Evolutionary conservation across 768 basidiomycete species (phyloP).

Genomic region (Naematelia aurantialba): DNA sequence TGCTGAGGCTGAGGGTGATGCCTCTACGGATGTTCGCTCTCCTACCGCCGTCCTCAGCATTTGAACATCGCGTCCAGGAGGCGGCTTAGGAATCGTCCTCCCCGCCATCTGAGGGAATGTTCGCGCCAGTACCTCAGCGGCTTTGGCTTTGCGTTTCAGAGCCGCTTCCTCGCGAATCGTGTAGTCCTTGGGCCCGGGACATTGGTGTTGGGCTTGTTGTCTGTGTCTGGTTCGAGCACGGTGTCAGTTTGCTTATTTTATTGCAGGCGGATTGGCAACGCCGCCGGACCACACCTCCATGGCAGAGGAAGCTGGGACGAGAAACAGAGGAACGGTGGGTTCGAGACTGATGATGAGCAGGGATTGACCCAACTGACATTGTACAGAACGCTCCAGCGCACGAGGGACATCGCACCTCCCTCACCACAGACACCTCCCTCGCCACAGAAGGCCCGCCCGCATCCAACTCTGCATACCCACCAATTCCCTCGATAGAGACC

Average conservation of each 20-base stretch:
- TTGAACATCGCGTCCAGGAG: conserved; percentile 20
- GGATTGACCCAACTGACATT: conserved; percentile 2
- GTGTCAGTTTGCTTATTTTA: neutral
- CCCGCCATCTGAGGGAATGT: conserved; percentile 28
- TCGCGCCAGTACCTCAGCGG: conserved; percentile 23
- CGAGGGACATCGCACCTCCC: conserved; percentile 5
- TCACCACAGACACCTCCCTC: conserved; percentile 3
- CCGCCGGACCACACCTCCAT: neutral
- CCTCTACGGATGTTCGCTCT: conserved; percentile 4
- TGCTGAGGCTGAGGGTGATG: neutral
- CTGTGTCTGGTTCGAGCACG: conserved; percentile 29
- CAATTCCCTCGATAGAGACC: conserved; percentile 31
- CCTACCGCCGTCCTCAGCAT: neutral
- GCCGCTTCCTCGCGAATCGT: conserved; percentile 26
- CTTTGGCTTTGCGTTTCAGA: conserved; percentile 16
- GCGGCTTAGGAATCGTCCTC: conserved; percentile 32
- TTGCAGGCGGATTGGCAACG: neutral
- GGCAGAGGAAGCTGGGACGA: neutral
- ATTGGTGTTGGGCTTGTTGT: conserved; percentile 24
- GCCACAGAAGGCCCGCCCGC: neutral
- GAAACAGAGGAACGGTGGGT: neutral
- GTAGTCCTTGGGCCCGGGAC: conserved; percentile 25
- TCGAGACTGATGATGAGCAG: neutral
- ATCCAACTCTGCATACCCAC: conserved; percentile 12
- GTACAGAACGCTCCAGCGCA: conserved; percentile 13